phyloP scores from a whole-genome alignment of 2,329 filamentous ascomycete species.

The Aspergillus latus region DNA sequence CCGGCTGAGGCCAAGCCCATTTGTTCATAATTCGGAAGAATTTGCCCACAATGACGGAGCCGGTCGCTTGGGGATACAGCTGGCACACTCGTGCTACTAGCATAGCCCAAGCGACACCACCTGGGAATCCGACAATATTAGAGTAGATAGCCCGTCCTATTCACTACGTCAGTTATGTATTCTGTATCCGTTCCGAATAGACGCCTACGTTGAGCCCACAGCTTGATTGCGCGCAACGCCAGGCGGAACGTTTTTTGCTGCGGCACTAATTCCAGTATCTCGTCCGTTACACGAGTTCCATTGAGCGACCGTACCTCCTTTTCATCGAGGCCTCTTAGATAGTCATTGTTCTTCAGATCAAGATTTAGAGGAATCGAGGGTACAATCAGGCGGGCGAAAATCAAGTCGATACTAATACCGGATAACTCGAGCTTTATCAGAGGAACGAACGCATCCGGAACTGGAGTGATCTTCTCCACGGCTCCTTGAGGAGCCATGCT shows the following conservation, averaged over 20 bases:
- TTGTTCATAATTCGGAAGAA: conserved; percentile 90
- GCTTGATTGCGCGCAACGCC: conserved; percentile 86
- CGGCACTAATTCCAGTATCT: conserved; percentile 85
- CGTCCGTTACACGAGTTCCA: conserved; percentile 89
- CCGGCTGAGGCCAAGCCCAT: conserved; percentile 94
- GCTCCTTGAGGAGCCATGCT: conserved; percentile 74
- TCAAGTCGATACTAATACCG: conserved; percentile 91
- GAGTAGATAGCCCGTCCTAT: conserved; percentile 81
- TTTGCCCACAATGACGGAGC: conserved; percentile 83
- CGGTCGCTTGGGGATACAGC: conserved; percentile 88
- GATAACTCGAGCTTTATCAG: conserved; percentile 96
- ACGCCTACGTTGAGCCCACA: conserved; percentile 77
- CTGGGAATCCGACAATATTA: conserved; percentile 94
- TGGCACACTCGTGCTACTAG: conserved; percentile 94
- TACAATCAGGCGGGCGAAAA: conserved; percentile 75
- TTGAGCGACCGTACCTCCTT: conserved; percentile 86
- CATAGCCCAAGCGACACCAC: conserved; percentile 98
- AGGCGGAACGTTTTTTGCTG: conserved; percentile 86
- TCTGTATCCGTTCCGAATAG: background rate
- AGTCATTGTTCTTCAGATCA: conserved; percentile 75
- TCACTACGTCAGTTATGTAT: background rate
- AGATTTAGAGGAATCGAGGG: conserved; percentile 71
- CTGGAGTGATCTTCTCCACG: conserved; percentile 79
- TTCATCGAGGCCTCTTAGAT: conserved; percentile 83
- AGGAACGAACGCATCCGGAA: conserved; percentile 88